Base-by-base conservation (phyloP, 2,329 filamentous ascomycete species). In the Macroventuria anomochaeta region DNA sequence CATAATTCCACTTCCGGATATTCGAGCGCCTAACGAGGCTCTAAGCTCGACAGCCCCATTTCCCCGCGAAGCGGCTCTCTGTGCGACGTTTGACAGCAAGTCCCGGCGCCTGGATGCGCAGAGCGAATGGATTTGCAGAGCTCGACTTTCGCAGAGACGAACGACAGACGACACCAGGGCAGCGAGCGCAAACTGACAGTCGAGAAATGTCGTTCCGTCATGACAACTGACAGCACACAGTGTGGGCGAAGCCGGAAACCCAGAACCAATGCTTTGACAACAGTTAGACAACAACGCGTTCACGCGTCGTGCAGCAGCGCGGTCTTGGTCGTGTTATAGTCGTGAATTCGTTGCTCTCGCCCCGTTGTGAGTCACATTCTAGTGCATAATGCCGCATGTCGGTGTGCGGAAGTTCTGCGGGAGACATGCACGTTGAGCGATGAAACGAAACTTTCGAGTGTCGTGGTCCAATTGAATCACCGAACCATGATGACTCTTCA, bases 321-420 rank as follows among this genome's bases (percentile, higher is more conserved):
- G 58, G 51, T 64, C 36, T 55, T 40, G 59, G 61, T 61, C 72
- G 71, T 73, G 72, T 74, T 74, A 71, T 74, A 70, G 71, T 72
- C 71, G 72, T 63, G 72, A 68, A 61, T 34, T 20, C 17, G 15
- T 33, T 61, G 52, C 63, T 61, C 47, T 65, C 63, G 68, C 64
- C 68, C n/a, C 57, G 63, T 57, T 59, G 59, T 74, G 72, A 74
- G 68, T 74, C 72, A 74, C 68, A 58, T 48, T 53, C 55, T 57
- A 33, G 62, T 69, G 60, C 63, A 64, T 48, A 55, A 46, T 52
- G 57, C 43, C 57, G 49, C 37, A 60, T 59, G 57, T 61, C 55
- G 58, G 51, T 54, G 51, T 54, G 44, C 46, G 46, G 51, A 49
- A 48, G 28, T 32, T 36, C 17, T 41, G 26, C 38, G 43, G 43